These are phyloP conservation scores for Pinus albicaulis DNA, from an alignment of 75 land plant species.

Conservation along the genomic window DNA sequence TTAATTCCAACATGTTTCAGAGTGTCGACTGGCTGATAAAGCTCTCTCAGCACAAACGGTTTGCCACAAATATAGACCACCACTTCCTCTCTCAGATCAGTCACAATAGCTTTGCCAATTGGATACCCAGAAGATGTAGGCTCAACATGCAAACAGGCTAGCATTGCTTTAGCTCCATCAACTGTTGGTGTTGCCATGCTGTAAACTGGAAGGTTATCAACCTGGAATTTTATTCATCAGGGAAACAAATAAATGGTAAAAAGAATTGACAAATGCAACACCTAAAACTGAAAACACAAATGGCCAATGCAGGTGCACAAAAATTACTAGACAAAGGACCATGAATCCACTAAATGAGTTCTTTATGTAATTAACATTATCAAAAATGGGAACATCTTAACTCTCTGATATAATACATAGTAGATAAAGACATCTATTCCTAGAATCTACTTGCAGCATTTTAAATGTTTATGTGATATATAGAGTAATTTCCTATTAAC, in stretches of 20 bases:
- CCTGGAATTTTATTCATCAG: slow-evolving; percentile 36
- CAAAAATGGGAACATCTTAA: not conserved
- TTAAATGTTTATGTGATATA: no score
- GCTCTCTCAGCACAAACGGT: slow-evolving; percentile 95
- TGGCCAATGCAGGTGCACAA: not conserved
- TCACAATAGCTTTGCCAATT: slow-evolving; percentile 54
- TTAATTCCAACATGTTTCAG: slow-evolving; percentile 95
- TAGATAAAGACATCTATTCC: not conserved
- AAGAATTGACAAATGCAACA: not conserved
- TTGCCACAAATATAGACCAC: slow-evolving; percentile 92
- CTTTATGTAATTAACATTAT: not conserved
- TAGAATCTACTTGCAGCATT: no score
- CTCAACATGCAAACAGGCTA: slow-evolving; percentile 63
- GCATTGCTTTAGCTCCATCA: slow-evolving; percentile 79
- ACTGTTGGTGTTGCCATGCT: slow-evolving; percentile 98
- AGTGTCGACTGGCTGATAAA: slow-evolving; percentile 94
- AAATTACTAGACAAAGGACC: not conserved
- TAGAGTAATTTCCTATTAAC: not conserved
- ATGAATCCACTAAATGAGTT: not conserved
- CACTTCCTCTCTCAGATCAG: slow-evolving; percentile 92
- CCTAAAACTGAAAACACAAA: not conserved
- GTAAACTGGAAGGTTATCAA: slow-evolving; percentile 84
- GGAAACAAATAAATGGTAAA: not conserved
- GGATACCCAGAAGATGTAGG: slow-evolving; percentile 17
- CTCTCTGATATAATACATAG: not conserved